Conservation (phyloP, 306 rosid genomes). For the Alnus rubra region DNA sequence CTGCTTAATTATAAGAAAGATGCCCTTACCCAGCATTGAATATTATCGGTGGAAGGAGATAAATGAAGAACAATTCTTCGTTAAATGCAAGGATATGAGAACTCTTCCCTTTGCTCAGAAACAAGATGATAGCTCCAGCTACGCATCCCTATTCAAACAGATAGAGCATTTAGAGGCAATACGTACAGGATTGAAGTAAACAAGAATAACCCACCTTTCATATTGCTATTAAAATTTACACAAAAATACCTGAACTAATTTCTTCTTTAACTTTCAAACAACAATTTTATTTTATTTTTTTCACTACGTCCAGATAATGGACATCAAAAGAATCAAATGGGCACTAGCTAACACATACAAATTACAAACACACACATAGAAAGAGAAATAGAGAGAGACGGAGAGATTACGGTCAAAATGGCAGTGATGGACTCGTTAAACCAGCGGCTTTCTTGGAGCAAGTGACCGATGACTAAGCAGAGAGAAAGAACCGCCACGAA, state of each 20-base stretch:
- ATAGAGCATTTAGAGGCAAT: conserved; percentile 8
- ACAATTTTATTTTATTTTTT: too few relatives aligned
- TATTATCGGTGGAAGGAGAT: conserved; percentile 95
- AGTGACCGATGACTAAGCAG: conserved; percentile 71
- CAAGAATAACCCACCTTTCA: too few relatives aligned
- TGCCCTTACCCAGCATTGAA: conserved; percentile 87
- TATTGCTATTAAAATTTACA: neutral
- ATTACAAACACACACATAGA: neutral
- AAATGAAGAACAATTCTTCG: conserved; percentile 88
- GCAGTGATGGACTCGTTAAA: conserved; percentile 87
- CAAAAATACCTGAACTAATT: too few relatives aligned
- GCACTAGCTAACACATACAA: neutral
- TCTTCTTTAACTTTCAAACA: too few relatives aligned
- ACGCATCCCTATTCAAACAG: conserved; percentile 54
- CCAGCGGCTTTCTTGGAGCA: conserved; percentile 78
- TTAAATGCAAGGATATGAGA: conserved; percentile 73
- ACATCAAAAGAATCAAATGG: too few relatives aligned
- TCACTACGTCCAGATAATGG: too few relatives aligned
- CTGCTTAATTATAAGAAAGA: conserved; percentile 8
- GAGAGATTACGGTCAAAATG: conserved; percentile 54
- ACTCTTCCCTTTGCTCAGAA: conserved; percentile 64
- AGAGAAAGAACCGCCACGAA: conserved; percentile 81
- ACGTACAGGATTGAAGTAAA: neutral
- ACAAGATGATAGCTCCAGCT: conserved; percentile 60
- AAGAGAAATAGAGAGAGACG: neutral